Percentiles rank a stretch among this genome's conserved stretches.
Evolutionary conservation across 2,329 filamentous ascomycete species (phyloP).

Genomic region (Curvularia eragrostidis): DNA sequence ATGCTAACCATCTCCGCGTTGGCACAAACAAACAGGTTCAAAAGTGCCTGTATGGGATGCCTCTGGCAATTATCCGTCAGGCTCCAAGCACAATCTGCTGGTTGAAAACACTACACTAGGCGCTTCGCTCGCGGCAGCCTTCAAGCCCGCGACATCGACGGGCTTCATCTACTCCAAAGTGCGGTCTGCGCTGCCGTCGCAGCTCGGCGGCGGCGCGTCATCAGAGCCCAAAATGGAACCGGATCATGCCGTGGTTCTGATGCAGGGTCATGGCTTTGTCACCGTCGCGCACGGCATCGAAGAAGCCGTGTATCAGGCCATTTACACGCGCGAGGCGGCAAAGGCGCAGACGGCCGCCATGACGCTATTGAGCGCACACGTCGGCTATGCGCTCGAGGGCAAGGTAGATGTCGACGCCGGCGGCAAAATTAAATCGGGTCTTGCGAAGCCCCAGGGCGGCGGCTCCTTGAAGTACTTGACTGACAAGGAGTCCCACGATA

Average conservation of each 20-base stretch:
- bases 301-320: conserved; percentile 55
- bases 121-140: conserved; percentile 45
- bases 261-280: conserved; percentile 57
- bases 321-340: conserved; percentile 52
- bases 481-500: conserved; percentile 52
- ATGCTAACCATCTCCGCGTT: too few relatives aligned
- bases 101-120: conserved; percentile 42
- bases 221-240: conserved; percentile 43
- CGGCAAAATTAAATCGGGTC: conserved; percentile 52
- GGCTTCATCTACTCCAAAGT: conserved; percentile 50
- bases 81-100: conserved; percentile 47
- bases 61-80: conserved; percentile 35
- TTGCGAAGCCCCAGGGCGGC: conserved; percentile 52
- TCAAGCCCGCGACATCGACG: conserved; percentile 48
- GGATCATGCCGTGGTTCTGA: conserved; percentile 48
- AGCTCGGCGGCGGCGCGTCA: conserved; percentile 41
- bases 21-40: conserved; percentile 28
- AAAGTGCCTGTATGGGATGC: conserved; percentile 48
- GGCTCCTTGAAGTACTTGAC: conserved; percentile 53
- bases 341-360: conserved; percentile 51
- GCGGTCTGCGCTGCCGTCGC: conserved; percentile 44
- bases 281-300: conserved; percentile 52
- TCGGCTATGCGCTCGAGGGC: conserved; percentile 49
- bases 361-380: conserved; percentile 43
- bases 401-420: conserved; percentile 49